Evolutionary conservation across 2,329 filamentous ascomycete species (phyloP).

Genomic region (Trichoderma simmonsii): DNA sequence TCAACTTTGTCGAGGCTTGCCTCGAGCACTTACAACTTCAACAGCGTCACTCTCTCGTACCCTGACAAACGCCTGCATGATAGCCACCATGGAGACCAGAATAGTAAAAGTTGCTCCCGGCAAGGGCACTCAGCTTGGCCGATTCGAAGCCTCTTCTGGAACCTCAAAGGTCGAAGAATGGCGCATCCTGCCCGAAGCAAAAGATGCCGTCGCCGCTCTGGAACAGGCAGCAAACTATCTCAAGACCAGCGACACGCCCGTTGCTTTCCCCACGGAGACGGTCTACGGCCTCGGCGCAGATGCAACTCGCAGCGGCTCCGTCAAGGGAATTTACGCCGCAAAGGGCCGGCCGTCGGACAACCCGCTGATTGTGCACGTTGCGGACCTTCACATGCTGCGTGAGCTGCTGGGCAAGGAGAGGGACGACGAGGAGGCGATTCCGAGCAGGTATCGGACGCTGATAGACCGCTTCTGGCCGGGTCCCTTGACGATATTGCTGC

Average conservation of each 20-base stretch:
- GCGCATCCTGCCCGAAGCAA: conserved; percentile 35
- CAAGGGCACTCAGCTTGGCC: conserved; percentile 32
- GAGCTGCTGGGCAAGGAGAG: conserved; percentile 48
- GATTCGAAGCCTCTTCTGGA: conserved; percentile 31
- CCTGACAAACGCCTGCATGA: neutral
- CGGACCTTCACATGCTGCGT: conserved; percentile 74
- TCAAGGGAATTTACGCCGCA: conserved; percentile 86
- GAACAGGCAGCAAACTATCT: conserved; percentile 65
- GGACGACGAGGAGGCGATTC: conserved; percentile 49
- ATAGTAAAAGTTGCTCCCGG: conserved; percentile 35
- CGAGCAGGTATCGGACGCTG: conserved; percentile 71
- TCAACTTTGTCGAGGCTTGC: neutral
- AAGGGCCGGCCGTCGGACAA: conserved; percentile 93
- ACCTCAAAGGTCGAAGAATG: conserved; percentile 40
- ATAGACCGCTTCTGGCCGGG: conserved; percentile 91
- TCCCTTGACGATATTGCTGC: conserved; percentile 85
- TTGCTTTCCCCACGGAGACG: conserved; percentile 96
- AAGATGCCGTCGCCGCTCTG: conserved; percentile 43
- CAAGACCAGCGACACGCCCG: conserved; percentile 65
- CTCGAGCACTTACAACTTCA: conserved; percentile 31
- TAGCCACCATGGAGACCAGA: conserved; percentile 37
- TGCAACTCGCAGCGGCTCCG: conserved; percentile 78
- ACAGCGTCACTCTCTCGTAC: conserved; percentile 18
- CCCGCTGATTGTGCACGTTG: conserved; percentile 89
- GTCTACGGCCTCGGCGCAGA: conserved; percentile 97